Conservation (phyloP, 345 rosid species). For the Brassica napus region DNA sequence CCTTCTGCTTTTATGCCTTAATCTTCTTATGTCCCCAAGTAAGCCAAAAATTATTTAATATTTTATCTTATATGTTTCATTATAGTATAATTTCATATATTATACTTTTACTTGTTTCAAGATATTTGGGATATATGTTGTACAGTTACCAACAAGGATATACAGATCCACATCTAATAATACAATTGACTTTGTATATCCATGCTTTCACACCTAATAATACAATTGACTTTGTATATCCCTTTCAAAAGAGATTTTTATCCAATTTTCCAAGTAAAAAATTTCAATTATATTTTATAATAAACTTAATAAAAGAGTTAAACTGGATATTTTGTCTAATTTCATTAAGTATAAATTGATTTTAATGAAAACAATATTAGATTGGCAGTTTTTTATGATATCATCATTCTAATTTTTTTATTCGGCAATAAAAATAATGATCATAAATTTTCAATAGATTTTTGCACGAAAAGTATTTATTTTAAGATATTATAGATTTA, state of each 20-base stretch:
- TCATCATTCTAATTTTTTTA: not conserved
- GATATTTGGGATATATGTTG: not conserved
- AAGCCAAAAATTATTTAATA: not conserved
- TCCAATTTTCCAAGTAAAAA: not conserved
- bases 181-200: not conserved
- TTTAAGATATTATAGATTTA: not conserved
- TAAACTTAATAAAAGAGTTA: not conserved
- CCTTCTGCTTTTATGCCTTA: not conserved
- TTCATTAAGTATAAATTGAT: not conserved
- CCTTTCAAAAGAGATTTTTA: not conserved
- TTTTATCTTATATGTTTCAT: not conserved
- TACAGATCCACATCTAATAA: not conserved
- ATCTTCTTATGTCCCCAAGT: slow-evolving; percentile 8
- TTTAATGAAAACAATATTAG: not conserved
- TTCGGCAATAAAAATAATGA: not conserved
- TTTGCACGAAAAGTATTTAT: not conserved
- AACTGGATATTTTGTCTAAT: not conserved
- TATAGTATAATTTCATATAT: not conserved
- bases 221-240: not conserved
- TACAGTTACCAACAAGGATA: not conserved
- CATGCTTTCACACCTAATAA: not conserved
- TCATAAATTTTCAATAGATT: not conserved
- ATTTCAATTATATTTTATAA: no score
- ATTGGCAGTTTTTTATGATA: not conserved
- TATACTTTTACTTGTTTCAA: not conserved